Evolutionary conservation across 2,329 filamentous ascomycete species (phyloP).

Genomic region (Capronia americana): DNA sequence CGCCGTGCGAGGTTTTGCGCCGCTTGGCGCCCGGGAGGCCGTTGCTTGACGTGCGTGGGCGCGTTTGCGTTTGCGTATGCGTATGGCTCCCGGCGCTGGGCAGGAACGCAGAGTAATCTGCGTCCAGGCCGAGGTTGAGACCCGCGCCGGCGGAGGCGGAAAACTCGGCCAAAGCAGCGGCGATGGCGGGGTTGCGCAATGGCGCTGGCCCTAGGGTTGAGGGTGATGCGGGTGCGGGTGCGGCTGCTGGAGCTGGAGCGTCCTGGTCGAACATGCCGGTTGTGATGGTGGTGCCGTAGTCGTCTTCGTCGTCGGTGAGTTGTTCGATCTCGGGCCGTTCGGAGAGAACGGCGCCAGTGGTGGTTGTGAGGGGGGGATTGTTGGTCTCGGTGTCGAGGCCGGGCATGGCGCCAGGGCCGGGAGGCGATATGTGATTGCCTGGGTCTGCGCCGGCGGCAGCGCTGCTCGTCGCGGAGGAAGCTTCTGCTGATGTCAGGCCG

Average conservation of each 20-base stretch:
- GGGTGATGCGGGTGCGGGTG: conserved; percentile 3
- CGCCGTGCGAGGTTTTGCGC: conserved; percentile 54
- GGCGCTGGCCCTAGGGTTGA: not conserved
- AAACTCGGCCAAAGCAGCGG: conserved; percentile 36
- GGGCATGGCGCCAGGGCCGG: conserved; percentile 42
- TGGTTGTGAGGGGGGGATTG: conserved; percentile 12
- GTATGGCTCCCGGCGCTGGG: not conserved
- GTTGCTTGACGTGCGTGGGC: conserved; percentile 24
- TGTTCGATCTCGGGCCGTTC: conserved; percentile 39
- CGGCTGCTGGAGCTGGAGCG: not conserved
- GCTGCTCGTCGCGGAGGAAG: conserved; percentile 54
- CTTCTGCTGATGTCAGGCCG: conserved; percentile 69
- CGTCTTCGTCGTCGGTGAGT: conserved; percentile 36
- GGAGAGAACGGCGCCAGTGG: conserved; percentile 19
- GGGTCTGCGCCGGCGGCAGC: conserved; percentile 39
- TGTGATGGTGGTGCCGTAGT: not conserved
- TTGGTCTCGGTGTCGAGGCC: conserved; percentile 43
- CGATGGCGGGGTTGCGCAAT: conserved; percentile 35
- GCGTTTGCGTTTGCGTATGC: not conserved
- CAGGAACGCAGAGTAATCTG: conserved; percentile 24
- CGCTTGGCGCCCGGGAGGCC: conserved; percentile 50
- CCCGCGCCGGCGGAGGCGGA: conserved; percentile 9
- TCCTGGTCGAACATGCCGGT: conserved; percentile 18
- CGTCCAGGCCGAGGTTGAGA: conserved; percentile 1
- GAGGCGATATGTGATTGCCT: not conserved